Conservation (phyloP, 2,329 filamentous ascomycete genomes). For the Cladorrhinum sp. region DNA sequence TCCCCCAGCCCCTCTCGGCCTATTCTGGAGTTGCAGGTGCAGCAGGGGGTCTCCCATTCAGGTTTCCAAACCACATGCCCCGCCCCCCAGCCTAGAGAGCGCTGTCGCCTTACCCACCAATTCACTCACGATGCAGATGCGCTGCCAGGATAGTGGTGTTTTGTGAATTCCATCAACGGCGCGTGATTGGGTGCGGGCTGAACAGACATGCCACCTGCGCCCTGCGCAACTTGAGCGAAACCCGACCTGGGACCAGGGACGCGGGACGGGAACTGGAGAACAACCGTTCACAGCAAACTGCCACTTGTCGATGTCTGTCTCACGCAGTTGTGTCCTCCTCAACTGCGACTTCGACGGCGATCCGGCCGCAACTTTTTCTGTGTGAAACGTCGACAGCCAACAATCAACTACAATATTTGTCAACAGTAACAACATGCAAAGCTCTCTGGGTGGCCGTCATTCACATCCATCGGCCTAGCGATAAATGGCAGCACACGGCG, state of each 20-base stretch:
- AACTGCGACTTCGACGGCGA: slow-evolving; percentile 16
- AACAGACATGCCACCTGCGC: slow-evolving; percentile 15
- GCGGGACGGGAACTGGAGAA: too few relatives aligned
- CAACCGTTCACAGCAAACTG: slow-evolving; percentile 21
- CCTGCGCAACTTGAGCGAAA: slow-evolving; percentile 18
- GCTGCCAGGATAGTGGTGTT: neutral
- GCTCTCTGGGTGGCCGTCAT: neutral
- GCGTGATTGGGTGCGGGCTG: neutral
- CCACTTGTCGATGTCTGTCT: slow-evolving; percentile 30
- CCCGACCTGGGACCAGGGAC: slow-evolving; percentile 9
- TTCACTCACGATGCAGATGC: neutral
- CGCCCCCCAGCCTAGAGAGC: neutral
- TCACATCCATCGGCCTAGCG: slow-evolving; percentile 13
- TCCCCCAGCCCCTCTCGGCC: slow-evolving; percentile 14
- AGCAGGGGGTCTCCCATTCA: slow-evolving; percentile 3
- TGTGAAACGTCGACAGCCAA: slow-evolving; percentile 13
- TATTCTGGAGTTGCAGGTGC: slow-evolving; percentile 12
- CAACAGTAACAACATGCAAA: slow-evolving; percentile 22
- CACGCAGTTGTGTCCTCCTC: slow-evolving; percentile 19
- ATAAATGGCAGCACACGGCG: slow-evolving; percentile 29
- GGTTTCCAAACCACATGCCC: slow-evolving; percentile 3
- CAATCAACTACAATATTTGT: slow-evolving; percentile 2
- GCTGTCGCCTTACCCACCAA: neutral
- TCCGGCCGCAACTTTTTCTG: slow-evolving; percentile 20
- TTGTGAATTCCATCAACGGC: neutral